Percentiles rank a stretch among this genome's conserved stretches.
Evolutionary conservation across 2,329 filamentous ascomycete species (phyloP).

Genomic region (Fonsecaea nubica): DNA sequence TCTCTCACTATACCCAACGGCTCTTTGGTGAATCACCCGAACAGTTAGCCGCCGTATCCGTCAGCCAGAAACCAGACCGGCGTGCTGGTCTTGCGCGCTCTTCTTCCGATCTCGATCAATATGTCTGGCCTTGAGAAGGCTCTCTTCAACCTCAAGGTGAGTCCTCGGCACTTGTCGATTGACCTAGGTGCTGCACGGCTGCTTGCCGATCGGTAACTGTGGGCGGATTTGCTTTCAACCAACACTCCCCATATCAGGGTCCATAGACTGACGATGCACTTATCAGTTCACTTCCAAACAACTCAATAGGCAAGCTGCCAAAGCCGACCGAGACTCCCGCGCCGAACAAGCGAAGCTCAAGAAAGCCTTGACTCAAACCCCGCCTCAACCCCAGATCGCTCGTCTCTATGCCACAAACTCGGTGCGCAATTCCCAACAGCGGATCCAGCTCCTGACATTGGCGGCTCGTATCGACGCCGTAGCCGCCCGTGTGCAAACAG

Average conservation of each 20-base stretch:
- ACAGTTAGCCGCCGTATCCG: not conserved
- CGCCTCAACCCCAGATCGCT: constrained; percentile 55
- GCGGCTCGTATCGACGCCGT: constrained; percentile 57
- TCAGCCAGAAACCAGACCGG: not conserved
- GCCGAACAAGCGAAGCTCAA: constrained; percentile 57
- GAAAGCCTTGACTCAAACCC: constrained; percentile 55
- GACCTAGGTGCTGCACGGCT: not conserved
- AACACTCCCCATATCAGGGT: not conserved
- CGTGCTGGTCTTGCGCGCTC: not conserved
- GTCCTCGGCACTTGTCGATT: constrained; percentile 30
- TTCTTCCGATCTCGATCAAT: not conserved
- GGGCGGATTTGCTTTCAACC: not conserved
- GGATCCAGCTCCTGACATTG: constrained; percentile 53
- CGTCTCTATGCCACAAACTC: constrained; percentile 56
- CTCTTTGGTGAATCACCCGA: not conserved
- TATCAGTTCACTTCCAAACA: constrained; percentile 55
- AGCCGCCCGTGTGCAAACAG: constrained; percentile 57
- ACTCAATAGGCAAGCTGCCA: constrained; percentile 55
- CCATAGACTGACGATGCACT: constrained; percentile 9
- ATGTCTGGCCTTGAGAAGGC: constrained; percentile 43
- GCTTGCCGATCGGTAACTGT: not conserved
- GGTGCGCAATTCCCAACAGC: constrained; percentile 55
- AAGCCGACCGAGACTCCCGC: constrained; percentile 55
- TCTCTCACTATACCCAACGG: not conserved
- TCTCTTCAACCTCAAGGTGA: constrained; percentile 46